Conservation (phyloP, 1,284 basidiomycete genomes). For the Porogramme epimiltina region DNA sequence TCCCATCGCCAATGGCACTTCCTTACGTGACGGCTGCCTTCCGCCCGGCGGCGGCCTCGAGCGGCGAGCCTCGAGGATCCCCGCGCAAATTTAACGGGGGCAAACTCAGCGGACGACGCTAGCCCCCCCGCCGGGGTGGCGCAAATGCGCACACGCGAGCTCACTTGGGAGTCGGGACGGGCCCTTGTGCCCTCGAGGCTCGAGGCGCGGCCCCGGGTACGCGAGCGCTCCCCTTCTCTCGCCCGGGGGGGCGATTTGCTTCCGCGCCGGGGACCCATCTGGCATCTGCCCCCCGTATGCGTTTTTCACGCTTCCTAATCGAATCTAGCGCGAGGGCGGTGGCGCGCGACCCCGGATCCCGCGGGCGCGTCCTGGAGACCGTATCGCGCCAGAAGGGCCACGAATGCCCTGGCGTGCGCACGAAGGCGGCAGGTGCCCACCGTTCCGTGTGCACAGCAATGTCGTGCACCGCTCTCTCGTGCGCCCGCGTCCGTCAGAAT, state of each 20-base stretch:
- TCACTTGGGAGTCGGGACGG: neutral
- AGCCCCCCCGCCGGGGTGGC: neutral
- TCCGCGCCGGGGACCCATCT: slow-evolving; percentile 1
- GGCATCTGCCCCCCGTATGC: neutral
- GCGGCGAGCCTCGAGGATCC: too few relatives aligned
- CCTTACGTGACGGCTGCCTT: too few relatives aligned
- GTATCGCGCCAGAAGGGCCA: too few relatives aligned
- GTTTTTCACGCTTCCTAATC: neutral
- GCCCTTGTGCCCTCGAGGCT: neutral
- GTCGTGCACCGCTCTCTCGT: too few relatives aligned
- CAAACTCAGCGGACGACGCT: neutral
- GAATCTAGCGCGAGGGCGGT: neutral
- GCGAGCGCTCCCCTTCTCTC: too few relatives aligned
- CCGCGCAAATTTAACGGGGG: neutral
- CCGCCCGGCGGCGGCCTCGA: slow-evolving; percentile 7
- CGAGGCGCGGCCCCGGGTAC: neutral
- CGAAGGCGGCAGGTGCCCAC: too few relatives aligned
- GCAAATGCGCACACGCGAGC: neutral
- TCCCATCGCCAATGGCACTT: too few relatives aligned
- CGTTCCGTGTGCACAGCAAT: too few relatives aligned
- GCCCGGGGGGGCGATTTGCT: neutral
- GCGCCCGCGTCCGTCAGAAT: too few relatives aligned
- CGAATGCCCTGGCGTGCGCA: too few relatives aligned
- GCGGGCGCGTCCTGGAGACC: neutral
- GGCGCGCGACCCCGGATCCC: neutral